Conservation (phyloP, 306 rosid species). For the Quercus glauca region DNA sequence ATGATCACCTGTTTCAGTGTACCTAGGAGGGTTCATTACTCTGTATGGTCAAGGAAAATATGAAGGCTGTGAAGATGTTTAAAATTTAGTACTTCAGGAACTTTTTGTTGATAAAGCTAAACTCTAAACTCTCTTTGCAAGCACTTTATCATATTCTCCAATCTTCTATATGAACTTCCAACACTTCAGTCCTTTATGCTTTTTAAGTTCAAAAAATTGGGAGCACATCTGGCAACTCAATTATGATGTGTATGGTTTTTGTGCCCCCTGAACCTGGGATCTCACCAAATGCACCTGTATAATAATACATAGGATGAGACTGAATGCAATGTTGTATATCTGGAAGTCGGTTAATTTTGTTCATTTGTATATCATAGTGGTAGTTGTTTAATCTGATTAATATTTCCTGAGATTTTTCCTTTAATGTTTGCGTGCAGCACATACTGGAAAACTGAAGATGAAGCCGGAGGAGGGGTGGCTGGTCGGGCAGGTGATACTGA, state of each 20-base stretch:
- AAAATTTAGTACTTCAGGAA: too few relatives aligned
- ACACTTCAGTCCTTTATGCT: neutral
- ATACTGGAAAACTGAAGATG: conserved; percentile 82
- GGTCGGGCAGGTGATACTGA: conserved; percentile 79
- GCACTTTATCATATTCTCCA: conserved; percentile 10
- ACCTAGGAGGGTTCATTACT: neutral
- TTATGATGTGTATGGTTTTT: too few relatives aligned
- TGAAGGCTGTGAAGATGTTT: neutral
- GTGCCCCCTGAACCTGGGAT: too few relatives aligned
- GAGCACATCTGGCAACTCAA: too few relatives aligned
- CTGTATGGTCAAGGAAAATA: neutral
- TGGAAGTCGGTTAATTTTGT: neutral
- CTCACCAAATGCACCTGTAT: too few relatives aligned
- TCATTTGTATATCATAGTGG: neutral
- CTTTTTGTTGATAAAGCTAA: neutral
- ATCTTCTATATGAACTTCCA: conserved; percentile 5
- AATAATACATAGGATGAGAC: too few relatives aligned
- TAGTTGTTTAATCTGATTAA: neutral
- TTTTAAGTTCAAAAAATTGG: too few relatives aligned
- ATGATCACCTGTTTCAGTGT: neutral
- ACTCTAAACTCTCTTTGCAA: neutral
- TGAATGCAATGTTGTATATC: neutral
- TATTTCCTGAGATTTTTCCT: conserved; percentile 7
- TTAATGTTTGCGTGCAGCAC: conserved; percentile 45
- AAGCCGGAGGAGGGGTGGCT: conserved; percentile 63